phyloP scores from a whole-genome alignment of 1,284 basidiomycete species.

The Kalmanozyma brasiliensis region DNA sequence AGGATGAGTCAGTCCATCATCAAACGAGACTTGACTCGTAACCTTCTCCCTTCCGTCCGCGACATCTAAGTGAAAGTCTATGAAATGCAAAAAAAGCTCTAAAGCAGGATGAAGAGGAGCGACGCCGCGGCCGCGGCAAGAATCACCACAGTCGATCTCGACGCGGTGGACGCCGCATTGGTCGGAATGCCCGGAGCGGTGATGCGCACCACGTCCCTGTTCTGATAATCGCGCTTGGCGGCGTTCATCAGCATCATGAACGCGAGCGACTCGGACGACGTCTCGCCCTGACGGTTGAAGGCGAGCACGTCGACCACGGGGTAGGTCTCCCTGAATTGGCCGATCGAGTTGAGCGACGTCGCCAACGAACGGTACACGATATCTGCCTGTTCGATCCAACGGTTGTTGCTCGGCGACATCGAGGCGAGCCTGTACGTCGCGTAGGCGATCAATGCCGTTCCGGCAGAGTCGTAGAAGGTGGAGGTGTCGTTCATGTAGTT shows the following conservation, averaged over 20 bases:
- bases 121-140: constrained; percentile 3
- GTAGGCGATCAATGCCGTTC: constrained; percentile 60
- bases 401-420: constrained; percentile 41
- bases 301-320: constrained; percentile 59
- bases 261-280: constrained; percentile 57
- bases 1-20: constrained; percentile 23
- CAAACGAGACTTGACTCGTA: constrained; percentile 26
- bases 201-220: constrained; percentile 35
- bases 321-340: constrained; percentile 41
- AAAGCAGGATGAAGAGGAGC: constrained; percentile 2
- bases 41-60: constrained; percentile 1
- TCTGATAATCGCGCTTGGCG: constrained; percentile 59
- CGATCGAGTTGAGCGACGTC: constrained; percentile 40
- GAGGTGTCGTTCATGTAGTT: constrained; percentile 59
- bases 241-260: constrained; percentile 60
- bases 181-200: constrained; percentile 18
- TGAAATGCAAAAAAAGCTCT: not conserved
- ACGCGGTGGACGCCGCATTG: constrained; percentile 6
- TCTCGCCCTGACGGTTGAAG: constrained; percentile 47
- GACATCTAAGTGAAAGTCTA: not conserved
- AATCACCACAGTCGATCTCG: not conserved
- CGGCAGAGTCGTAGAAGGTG: constrained; percentile 56
- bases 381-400: constrained; percentile 46
- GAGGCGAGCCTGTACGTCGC: constrained; percentile 58
- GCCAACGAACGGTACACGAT: constrained; percentile 53